These are phyloP conservation scores for Chrysoporthe cubensis DNA, from an alignment of 2,329 filamentous ascomycete genomes.

Conservation along the genomic window DNA sequence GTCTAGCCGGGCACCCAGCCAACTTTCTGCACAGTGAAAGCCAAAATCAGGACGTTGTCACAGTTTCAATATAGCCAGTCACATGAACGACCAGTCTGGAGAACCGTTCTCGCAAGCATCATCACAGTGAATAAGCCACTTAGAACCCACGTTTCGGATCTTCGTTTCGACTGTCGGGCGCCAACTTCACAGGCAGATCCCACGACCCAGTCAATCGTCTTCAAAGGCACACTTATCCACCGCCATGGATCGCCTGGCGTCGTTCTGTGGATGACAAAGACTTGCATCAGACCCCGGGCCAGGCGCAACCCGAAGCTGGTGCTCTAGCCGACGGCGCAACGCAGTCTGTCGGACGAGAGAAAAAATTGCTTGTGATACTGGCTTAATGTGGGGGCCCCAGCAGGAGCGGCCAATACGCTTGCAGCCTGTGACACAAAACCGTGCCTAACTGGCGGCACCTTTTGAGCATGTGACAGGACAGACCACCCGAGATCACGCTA, in stretches of 20 bases:
- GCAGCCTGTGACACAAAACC: constrained; percentile 25
- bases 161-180: neutral
- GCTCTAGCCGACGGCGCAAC: neutral
- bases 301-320: neutral
- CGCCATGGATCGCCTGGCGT: neutral
- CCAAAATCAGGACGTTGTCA: neutral
- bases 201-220: neutral
- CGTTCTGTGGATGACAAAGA: neutral
- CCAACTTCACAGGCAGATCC: neutral
- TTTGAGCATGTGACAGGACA: constrained; percentile 26
- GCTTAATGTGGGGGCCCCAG: constrained; percentile 10
- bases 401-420: constrained; percentile 18
- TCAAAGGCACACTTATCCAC: neutral
- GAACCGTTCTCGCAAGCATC: neutral
- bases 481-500: constrained; percentile 1
- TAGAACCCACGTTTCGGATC: neutral
- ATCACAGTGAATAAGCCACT: neutral
- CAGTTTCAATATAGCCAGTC: neutral
- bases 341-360: constrained; percentile 3
- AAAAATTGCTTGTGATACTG: constrained; percentile 30
- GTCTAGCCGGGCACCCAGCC: neutral
- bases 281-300: neutral
- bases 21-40: neutral
- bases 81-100: neutral
- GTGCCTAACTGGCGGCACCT: constrained; percentile 23